Base-by-base conservation (phyloP, 495 filamentous ascomycete genomes). In the Aspergillus wentii region DNA sequence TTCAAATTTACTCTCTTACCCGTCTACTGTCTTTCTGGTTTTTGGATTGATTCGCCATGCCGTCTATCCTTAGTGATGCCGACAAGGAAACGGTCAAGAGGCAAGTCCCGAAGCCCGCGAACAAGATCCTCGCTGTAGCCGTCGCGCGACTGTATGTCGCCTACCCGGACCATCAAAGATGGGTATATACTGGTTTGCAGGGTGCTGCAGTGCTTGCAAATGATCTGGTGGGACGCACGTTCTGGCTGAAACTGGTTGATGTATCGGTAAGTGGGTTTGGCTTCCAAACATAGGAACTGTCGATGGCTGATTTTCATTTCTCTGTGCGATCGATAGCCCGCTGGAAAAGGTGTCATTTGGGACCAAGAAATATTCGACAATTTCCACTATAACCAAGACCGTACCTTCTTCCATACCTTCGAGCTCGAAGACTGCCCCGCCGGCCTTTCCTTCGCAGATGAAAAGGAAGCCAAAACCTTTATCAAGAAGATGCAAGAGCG, bases 201-300 rank as follows among this genome's bases (percentile, higher is more conserved):
- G 92, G 92, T 13, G 92, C 92, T 31, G 76, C 77, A n/a, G 92
- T 97, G 14, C 75, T 98, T 38, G 86, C 88, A 35, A 90, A 98
- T 60, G 92, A 98, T 56, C 56, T 91, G 20, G 88, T 97, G 14
- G 92, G 92, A 38, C 83, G 94, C 55, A 95, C 94, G 2, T 92
- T 87, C 61, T 98, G 92, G 86, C 65, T 98, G 43, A 98, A 98
- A 66, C 68, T 98, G 59, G 92, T 98, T 33, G 92, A 98, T 64
- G 78, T 98, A 38, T 94, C 86, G 57, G 90, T 95, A 67, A 46
- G 88, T 78, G 36, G 42, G 18, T 33, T 17, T 30, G 11, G 14
- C 34, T 13, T 8, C 23, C 10, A 15, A 18, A 34, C 8, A 38
- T 33, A 21, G 36, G 28, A 33, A 13, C 18, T 4, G 19, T 30